Evolutionary conservation across 2,329 filamentous ascomycete genomes (phyloP).

Genomic region (Metarhizium humberi): DNA sequence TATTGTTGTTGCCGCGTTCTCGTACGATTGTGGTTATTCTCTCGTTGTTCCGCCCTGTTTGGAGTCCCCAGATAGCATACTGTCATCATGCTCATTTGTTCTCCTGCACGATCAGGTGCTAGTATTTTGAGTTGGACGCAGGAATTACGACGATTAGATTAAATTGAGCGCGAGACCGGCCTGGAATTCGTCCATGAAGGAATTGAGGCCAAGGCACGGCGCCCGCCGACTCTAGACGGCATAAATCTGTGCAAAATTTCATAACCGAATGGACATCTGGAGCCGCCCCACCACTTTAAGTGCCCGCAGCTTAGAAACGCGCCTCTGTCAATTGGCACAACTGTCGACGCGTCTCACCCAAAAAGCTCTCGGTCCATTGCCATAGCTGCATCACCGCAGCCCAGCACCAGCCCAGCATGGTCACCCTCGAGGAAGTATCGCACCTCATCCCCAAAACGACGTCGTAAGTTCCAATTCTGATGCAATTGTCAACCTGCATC

Average conservation of each 20-base stretch:
- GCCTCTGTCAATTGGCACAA: background rate
- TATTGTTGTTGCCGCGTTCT: no score
- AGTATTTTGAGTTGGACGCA: no score
- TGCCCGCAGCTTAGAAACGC: background rate
- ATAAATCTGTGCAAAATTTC: no score
- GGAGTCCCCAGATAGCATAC: no score
- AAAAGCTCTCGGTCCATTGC: background rate
- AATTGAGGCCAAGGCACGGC: no score
- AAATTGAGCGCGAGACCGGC: background rate
- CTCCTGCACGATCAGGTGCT: no score
- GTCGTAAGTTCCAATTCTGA: constrained; percentile 15
- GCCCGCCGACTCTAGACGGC: no score
- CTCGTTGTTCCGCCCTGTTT: no score
- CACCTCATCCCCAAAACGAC: constrained; percentile 24
- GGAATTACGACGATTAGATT: no score
- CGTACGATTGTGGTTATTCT: no score
- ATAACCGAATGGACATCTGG: no score
- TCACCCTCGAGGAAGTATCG: constrained; percentile 22
- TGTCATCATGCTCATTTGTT: no score
- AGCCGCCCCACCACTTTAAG: background rate
- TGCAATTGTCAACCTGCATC: background rate
- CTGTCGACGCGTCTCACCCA: background rate
- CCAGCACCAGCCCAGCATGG: constrained; percentile 17
- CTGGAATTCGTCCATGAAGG: background rate
- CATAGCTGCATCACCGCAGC: background rate